These are phyloP conservation scores for Malbranchea zuffiana DNA, from an alignment of 2,329 filamentous ascomycete genomes.

Conservation along the genomic window DNA sequence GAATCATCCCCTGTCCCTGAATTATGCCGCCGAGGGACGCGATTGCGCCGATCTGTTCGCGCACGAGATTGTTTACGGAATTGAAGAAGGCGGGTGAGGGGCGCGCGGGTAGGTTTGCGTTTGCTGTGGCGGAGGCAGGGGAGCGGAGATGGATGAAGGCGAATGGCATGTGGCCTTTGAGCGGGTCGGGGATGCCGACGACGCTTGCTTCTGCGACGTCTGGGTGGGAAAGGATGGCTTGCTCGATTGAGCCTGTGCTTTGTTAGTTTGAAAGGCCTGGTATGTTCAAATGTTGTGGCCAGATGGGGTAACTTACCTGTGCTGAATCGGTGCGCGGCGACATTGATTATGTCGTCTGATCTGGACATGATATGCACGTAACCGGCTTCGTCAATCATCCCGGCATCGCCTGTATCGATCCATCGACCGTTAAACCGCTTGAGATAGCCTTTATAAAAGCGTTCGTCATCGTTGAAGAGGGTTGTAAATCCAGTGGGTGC, in stretches of 20 bases:
- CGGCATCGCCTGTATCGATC: slow-evolving; percentile 86
- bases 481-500: slow-evolving; percentile 79
- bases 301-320: slow-evolving; percentile 50
- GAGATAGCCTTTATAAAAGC: slow-evolving; percentile 78
- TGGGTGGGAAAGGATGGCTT: slow-evolving; percentile 74
- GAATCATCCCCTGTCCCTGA: slow-evolving; percentile 75
- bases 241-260: slow-evolving; percentile 65
- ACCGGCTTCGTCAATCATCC: slow-evolving; percentile 66
- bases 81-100: slow-evolving; percentile 36
- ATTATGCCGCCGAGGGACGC: slow-evolving; percentile 78
- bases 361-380: slow-evolving; percentile 54
- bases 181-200: slow-evolving; percentile 68
- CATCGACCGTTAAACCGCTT: slow-evolving; percentile 70
- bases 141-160: slow-evolving; percentile 62
- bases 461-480: slow-evolving; percentile 72
- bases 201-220: slow-evolving; percentile 74
- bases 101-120: slow-evolving; percentile 23
- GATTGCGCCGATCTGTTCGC: slow-evolving; percentile 75
- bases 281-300: slow-evolving; percentile 11
- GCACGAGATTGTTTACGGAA: slow-evolving; percentile 46
- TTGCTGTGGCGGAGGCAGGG: background rate
- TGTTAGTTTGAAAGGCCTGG: background rate
- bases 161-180: slow-evolving; percentile 88
- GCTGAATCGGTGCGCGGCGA: slow-evolving; percentile 83
- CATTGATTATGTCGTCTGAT: slow-evolving; percentile 83